Evolutionary conservation across 2,329 filamentous ascomycete species (phyloP).

Genomic region (Iodosphaeria phyllophila): DNA sequence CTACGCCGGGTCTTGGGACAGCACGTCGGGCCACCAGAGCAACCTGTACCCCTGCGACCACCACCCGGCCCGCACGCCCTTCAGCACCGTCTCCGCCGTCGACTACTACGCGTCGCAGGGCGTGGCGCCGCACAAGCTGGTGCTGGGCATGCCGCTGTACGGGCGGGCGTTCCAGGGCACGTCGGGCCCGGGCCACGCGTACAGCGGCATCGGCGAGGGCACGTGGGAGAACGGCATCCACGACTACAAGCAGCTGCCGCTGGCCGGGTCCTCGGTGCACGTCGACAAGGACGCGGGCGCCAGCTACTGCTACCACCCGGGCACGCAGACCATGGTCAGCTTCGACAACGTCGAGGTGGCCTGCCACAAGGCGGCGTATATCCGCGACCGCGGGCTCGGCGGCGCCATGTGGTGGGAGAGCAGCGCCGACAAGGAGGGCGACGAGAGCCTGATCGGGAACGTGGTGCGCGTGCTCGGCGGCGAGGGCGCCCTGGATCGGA

Average conservation of each 20-base stretch:
- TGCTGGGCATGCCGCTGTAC: constrained; percentile 84
- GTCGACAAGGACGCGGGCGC: constrained; percentile 47
- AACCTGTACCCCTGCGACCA: constrained; percentile 47
- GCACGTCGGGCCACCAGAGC: constrained; percentile 53
- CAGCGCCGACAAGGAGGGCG: constrained; percentile 51
- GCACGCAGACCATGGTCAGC: constrained; percentile 47
- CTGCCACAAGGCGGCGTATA: constrained; percentile 50
- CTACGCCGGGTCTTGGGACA: constrained; percentile 70
- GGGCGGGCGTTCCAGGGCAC: constrained; percentile 72
- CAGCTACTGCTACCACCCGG: constrained; percentile 58
- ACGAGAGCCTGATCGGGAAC: constrained; percentile 47
- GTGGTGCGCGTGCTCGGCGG: constrained; percentile 43
- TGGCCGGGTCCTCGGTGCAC: constrained; percentile 42
- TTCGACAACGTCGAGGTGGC: constrained; percentile 61
- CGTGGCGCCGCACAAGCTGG: constrained; percentile 53
- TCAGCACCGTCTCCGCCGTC: constrained; percentile 55
- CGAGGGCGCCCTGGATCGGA: constrained; percentile 24
- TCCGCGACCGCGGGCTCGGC: constrained; percentile 48
- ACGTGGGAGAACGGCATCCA: constrained; percentile 73
- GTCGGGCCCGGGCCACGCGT: constrained; percentile 51
- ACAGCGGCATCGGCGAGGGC: constrained; percentile 55
- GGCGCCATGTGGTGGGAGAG: constrained; percentile 98
- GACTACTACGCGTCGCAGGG: constrained; percentile 46
- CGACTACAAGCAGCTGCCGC: constrained; percentile 76
- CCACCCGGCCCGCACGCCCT: constrained; percentile 52